Evolutionary conservation across 305 asterid species (phyloP), one percentile per base, ranked within the genome.

Genomic region (Fraxinus paxiana): DNA sequence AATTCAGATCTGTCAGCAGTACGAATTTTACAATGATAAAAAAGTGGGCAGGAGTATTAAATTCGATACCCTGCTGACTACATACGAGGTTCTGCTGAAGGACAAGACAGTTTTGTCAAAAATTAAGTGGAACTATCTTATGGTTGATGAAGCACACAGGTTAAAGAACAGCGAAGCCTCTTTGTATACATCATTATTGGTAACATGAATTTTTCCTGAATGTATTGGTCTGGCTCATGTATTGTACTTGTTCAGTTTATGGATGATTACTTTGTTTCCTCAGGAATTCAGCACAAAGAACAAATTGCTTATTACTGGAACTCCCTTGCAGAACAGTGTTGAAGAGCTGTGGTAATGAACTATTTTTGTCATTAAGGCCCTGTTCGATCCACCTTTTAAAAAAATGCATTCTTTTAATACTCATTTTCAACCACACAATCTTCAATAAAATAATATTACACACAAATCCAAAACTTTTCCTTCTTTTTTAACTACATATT

Each of bases 121-220:
- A 89, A 95, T 97, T 84, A 95, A 89, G 90, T 97, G 99, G 99
- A 97, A 86, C 83, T 97, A 97, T 86, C 94, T 95, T 83, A 97
- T 97, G 99, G 97, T 97, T 89, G 99, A 97, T 90, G 99, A 97
- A 88, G 99, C 99, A 7, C 99, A 97, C 87, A 89, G 98, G 91
- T 84, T 97, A 81, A 97, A 97, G 91, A 97, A 97, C 84, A 94
- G 98, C 77, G 99, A 94, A 90, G 98, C 99, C 76, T 97, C 98
- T 81, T 80, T 97, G 85, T 97, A 97, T 81, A 97, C 89, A 8
- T 30, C 98, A 79, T 87, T 97, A 77, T 86, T 80, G 87, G 99
- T 97, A 94, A 43, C 86, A 20, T 77, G 12, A 48, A 7, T 43
- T 80, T 85, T 79, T 72, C 46, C 82, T 81, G 74, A 69, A 54